Conservation (phyloP, 768 basidiomycete genomes). For the Suillus sp. region DNA sequence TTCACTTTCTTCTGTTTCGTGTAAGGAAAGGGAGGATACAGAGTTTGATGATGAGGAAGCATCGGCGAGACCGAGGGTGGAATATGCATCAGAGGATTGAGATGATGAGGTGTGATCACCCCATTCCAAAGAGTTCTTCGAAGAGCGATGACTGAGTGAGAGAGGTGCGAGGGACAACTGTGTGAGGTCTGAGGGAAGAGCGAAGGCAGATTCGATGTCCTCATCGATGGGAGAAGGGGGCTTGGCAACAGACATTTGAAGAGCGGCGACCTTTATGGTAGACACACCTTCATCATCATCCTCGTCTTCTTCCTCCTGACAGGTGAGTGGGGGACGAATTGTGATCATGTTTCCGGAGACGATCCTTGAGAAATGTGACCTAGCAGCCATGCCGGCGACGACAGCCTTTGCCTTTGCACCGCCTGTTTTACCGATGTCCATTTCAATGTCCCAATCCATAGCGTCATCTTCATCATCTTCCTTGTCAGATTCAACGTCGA, state of each 20-base stretch:
- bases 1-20: slow-evolving; percentile 73
- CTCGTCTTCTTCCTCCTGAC: slow-evolving; percentile 52
- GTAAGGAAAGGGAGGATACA: slow-evolving; percentile 61
- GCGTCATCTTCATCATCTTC: slow-evolving; percentile 59
- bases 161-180: slow-evolving; percentile 80
- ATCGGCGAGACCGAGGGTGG: slow-evolving; percentile 74
- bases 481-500: slow-evolving; percentile 60
- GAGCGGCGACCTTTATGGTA: slow-evolving; percentile 73
- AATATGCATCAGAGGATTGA: slow-evolving; percentile 87
- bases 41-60: slow-evolving; percentile 74
- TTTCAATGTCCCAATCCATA: slow-evolving; percentile 82
- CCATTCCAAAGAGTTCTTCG: slow-evolving; percentile 86
- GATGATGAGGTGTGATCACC: slow-evolving; percentile 79
- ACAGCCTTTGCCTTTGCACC: slow-evolving; percentile 48
- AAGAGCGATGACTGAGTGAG: slow-evolving; percentile 73
- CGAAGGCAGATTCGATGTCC: slow-evolving; percentile 84
- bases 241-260: slow-evolving; percentile 42
- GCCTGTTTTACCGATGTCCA: slow-evolving; percentile 64
- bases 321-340: slow-evolving; percentile 65
- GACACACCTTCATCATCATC: slow-evolving; percentile 83
- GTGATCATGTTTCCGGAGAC: slow-evolving; percentile 38
- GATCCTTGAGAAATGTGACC: slow-evolving; percentile 42
- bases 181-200: slow-evolving; percentile 77
- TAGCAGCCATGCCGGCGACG: slow-evolving; percentile 40
- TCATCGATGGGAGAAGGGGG: slow-evolving; percentile 52